Evolutionary conservation across 768 basidiomycete species (phyloP).

Genomic region (Tricholoma saponaceum): DNA sequence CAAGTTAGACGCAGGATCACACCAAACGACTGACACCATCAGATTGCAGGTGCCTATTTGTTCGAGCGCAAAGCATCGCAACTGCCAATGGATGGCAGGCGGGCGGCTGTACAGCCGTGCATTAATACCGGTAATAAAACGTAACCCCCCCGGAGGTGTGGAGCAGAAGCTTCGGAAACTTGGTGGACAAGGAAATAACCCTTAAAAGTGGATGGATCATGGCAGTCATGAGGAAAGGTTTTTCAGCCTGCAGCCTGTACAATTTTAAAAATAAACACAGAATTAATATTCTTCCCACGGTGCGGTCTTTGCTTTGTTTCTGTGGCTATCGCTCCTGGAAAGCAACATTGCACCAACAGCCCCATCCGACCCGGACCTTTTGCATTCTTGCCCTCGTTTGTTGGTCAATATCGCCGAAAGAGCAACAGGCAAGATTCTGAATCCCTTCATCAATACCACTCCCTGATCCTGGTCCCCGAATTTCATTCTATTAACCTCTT

Average conservation of each 20-base stretch:
- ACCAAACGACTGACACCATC: neutral
- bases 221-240: neutral
- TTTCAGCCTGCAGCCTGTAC: neutral
- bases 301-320: neutral
- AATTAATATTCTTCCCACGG: neutral
- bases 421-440: too few relatives aligned
- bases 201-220: neutral
- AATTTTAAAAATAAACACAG: neutral
- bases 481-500: too few relatives aligned
- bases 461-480: too few relatives aligned
- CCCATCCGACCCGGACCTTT: too few relatives aligned
- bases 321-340: neutral
- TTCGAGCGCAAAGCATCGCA: neutral
- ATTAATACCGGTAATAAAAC: neutral
- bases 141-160: neutral
- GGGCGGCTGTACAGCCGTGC: neutral
- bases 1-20: neutral
- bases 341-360: neutral
- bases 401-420: too few relatives aligned
- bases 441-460: too few relatives aligned
- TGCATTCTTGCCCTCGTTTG: too few relatives aligned
- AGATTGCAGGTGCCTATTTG: neutral
- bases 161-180: neutral
- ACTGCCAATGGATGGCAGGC: too few relatives aligned
- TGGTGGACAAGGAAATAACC: too few relatives aligned